These are phyloP conservation scores for Isochrysis galbana DNA, from an alignment of 78 protist genomes.

Conservation along the genomic window DNA sequence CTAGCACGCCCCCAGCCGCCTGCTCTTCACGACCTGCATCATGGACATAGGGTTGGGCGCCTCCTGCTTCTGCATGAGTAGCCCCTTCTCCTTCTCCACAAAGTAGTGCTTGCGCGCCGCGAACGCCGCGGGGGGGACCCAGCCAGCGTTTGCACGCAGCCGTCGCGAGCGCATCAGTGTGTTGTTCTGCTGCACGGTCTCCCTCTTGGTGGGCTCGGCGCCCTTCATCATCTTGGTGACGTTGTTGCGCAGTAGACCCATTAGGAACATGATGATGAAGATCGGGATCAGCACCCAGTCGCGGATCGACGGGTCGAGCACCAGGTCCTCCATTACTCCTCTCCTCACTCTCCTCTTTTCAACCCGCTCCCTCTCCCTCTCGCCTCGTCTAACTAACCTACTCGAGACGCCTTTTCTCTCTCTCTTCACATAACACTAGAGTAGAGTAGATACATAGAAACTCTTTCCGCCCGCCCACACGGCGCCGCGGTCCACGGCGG, in stretches of 20 bases:
- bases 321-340: too few relatives aligned
- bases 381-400: too few relatives aligned
- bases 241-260: slow-evolving; percentile 71
- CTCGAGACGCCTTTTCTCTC: too few relatives aligned
- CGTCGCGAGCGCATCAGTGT: slow-evolving; percentile 9
- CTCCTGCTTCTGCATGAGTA: slow-evolving; percentile 19
- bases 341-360: too few relatives aligned
- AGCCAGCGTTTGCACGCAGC: slow-evolving; percentile 44
- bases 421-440: too few relatives aligned
- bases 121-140: slow-evolving; percentile 39
- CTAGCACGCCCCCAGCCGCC: too few relatives aligned
- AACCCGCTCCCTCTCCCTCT: too few relatives aligned
- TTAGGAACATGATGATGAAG: slow-evolving; percentile 67
- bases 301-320: slow-evolving; percentile 54
- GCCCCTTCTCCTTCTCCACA: not conserved
- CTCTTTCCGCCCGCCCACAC: too few relatives aligned
- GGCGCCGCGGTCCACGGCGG: too few relatives aligned
- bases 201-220: not conserved
- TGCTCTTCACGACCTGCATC: not conserved
- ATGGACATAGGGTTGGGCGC: slow-evolving; percentile 52
- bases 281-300: slow-evolving; percentile 79
- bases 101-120: not conserved
- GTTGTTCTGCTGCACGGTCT: slow-evolving; percentile 7
- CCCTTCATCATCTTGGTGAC: slow-evolving; percentile 27
- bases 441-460: too few relatives aligned